Base-by-base conservation (phyloP, 371 early-diverging fungal species). In the Mortierella sp. region DNA sequence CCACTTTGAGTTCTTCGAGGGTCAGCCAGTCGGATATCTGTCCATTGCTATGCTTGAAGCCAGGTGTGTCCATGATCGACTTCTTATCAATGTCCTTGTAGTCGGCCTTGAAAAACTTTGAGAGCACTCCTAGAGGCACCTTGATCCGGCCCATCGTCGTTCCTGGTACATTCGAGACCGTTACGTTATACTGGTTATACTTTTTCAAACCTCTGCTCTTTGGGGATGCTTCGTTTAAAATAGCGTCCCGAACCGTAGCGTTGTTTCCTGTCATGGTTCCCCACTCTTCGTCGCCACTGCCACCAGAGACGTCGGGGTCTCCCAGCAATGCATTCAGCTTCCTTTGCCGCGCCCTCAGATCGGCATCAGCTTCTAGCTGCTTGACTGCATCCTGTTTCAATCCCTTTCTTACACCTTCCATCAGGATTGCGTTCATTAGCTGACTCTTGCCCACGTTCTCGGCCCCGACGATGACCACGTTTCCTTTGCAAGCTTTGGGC, bases 371-470 rank as follows among this genome's bases (percentile, higher is more conserved):
- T 18, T 52, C 49, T 19, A 28, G 16, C 14, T 39, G 24, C 24
- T 43, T n/a, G 2, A 60, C 30, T 30, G 64, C 61, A 14, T 45
- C 27, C 6, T 26, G 45, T 23, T 51, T 64, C 1, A 61, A 56
- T 13, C 61, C 23, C 74, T 68, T 68, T 2, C 74, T 60, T 9
- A 61, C 69, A 23, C 64, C 56, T 28, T 73, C 74, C 42, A 38
- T 54, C 43, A 76, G 26, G 9, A 76, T 58, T n/a, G 78, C 78
- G 24, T 76, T 76, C 67, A 76, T 27, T n/a, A 76, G 19, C 30
- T 69, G 70, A 2, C 63, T 63, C 51, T 76, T 76, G 54, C 78
- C 78, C n/a, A 76, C 78, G 41, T 76, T 76, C 53, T 76, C 78
- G 0, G 67, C 70, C 0, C 78, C 78, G 1, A 76, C 66, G 70